Base-by-base conservation (phyloP, 345 rosid genomes). In the Euphorbia peplus region DNA sequence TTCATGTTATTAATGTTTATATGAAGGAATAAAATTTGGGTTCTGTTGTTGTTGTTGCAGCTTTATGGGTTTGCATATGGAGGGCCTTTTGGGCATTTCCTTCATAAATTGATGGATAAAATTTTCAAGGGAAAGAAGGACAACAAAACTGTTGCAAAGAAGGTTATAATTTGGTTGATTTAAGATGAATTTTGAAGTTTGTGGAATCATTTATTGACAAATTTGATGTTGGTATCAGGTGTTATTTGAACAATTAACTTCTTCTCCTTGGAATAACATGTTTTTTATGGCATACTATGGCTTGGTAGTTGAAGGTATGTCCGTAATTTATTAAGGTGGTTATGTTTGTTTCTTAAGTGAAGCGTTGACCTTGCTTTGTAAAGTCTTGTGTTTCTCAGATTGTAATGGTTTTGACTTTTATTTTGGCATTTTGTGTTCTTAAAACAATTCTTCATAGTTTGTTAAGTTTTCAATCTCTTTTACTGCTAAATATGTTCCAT, bases 211-310 rank as follows among this genome's bases (percentile, higher is more conserved):
- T 24, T 9, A 9, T 51, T 39, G n/a, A 32, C 15, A 12, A 9
- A 0, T 25, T 37, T 39, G 66, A 30, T 35, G 50, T 59, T 53
- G 30, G 63, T 53, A 22, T 71, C 71, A 93, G 98, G 97, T 93
- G 72, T 73, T 90, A 77, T 72, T 93, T 83, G 98, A 93, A 48
- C 98, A 93, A 78, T 61, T 88, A 53, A 89, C 90, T 47, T 60
- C 80, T 37, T 90, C 97, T 64, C 97, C 98, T 15, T 93, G 97
- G 96, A 90, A 90, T 79, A 93, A 93, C 81, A 73, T 87, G 74
- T 58, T 88, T 57, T 93, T 93, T 76, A 89, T 93, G 96, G 77
- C 83, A 81, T 93, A 89, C 80, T 87, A 85, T 73, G 97, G 97
- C 73, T 83, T 90, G 78, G 90, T 93, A 29, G 81, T 93, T 56